Conservation (phyloP, 2,329 filamentous ascomycete genomes). For the Pseudopyricularia cyperi region DNA sequence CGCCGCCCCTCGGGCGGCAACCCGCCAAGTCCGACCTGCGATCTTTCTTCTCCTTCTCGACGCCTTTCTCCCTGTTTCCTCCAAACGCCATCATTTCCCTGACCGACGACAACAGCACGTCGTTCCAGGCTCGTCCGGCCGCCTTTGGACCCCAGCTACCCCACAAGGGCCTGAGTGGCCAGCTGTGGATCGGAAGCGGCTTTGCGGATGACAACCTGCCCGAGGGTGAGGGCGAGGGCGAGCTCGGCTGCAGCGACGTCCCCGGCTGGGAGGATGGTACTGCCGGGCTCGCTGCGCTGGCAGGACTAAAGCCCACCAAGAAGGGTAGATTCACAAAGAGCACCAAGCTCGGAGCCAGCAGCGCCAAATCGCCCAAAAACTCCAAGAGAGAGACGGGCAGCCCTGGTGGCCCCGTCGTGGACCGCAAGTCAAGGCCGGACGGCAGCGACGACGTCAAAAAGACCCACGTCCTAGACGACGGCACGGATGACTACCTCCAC, state of each 20-base stretch:
- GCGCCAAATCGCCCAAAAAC: conserved; percentile 16
- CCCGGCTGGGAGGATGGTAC: conserved; percentile 67
- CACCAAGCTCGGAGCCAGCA: not conserved
- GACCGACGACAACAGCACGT: conserved; percentile 95
- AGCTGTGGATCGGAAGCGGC: conserved; percentile 85
- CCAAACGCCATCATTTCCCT: conserved; percentile 92
- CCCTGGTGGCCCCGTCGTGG: conserved; percentile 16
- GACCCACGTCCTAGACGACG: conserved; percentile 40
- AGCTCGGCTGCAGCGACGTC: conserved; percentile 90
- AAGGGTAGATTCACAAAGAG: not conserved
- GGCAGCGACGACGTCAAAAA: not conserved
- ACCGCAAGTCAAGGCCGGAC: conserved; percentile 9
- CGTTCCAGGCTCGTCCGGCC: conserved; percentile 84
- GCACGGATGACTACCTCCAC: conserved; percentile 76
- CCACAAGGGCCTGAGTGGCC: conserved; percentile 65
- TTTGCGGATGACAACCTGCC: conserved; percentile 69
- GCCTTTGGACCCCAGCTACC: conserved; percentile 80
- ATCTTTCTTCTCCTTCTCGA: conserved; percentile 56
- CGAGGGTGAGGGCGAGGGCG: conserved; percentile 61
- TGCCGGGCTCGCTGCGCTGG: conserved; percentile 7
- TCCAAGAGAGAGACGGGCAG: conserved; percentile 21
- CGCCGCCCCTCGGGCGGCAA: not conserved
- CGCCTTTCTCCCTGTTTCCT: conserved; percentile 79
- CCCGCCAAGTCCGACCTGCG: conserved; percentile 26
- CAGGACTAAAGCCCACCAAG: conserved; percentile 28